phyloP scores from a whole-genome alignment of 2,329 filamentous ascomycete genomes.

The Colletotrichum echinochloae region DNA sequence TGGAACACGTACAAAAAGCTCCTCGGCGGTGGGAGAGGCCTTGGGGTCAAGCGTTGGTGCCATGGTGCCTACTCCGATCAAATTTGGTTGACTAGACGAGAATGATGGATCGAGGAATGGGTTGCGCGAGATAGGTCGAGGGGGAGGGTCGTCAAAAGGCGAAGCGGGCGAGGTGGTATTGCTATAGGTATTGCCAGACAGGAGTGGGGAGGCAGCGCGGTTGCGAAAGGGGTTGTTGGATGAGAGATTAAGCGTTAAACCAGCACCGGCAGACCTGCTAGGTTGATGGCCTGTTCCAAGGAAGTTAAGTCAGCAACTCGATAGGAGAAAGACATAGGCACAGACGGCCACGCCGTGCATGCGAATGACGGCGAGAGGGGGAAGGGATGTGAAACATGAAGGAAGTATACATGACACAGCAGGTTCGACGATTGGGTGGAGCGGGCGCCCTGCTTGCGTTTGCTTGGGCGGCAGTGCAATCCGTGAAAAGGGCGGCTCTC shows the following conservation, averaged over 20 bases:
- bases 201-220: conserved; percentile 70
- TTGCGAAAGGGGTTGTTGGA: conserved; percentile 88
- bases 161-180: conserved; percentile 60
- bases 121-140: conserved; percentile 77
- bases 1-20: conserved; percentile 79
- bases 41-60: conserved; percentile 59
- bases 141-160: conserved; percentile 70
- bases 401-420: conserved; percentile 60
- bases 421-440: conserved; percentile 55
- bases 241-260: conserved; percentile 75
- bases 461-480: conserved; percentile 40
- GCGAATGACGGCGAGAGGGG: conserved; percentile 57
- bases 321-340: conserved; percentile 40
- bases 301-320: conserved; percentile 38
- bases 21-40: conserved; percentile 69
- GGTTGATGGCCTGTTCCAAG: conserved; percentile 53
- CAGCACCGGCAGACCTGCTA: conserved; percentile 58
- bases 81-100: conserved; percentile 47
- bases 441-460: conserved; percentile 42
- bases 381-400: conserved; percentile 59
- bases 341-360: conserved; percentile 53
- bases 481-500: conserved; percentile 39
- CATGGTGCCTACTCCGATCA: conserved; percentile 62
- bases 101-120: conserved; percentile 76
- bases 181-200: conserved; percentile 47